Evolutionary conservation across 2,329 filamentous ascomycete genomes (phyloP).

Genomic region (Hymenoscyphus fraxineus): DNA sequence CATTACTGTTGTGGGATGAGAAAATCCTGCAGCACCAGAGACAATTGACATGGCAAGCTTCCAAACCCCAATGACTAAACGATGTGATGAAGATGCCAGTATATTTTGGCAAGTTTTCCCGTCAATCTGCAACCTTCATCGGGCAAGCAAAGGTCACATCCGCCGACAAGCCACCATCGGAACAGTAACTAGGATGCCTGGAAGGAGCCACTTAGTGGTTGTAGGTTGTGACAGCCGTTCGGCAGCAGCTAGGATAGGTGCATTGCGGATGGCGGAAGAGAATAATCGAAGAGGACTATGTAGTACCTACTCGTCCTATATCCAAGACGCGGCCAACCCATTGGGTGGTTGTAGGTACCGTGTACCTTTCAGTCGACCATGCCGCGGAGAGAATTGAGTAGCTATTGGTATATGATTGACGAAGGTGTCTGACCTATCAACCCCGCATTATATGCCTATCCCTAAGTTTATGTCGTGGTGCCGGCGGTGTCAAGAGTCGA

Average conservation of each 20-base stretch:
- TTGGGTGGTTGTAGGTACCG: not conserved
- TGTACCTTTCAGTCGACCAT: not conserved
- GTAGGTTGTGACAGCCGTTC: not conserved
- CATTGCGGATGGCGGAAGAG: not conserved
- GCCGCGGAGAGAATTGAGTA: not conserved
- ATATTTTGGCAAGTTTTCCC: not conserved
- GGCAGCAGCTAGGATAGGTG: slow-evolving; percentile 1
- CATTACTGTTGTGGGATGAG: not conserved
- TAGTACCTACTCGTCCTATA: not conserved
- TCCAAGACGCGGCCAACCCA: not conserved
- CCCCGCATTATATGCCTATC: not conserved
- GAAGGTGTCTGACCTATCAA: not conserved
- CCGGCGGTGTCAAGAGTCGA: not conserved
- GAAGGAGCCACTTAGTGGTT: not conserved
- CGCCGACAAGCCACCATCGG: slow-evolving; percentile 10
- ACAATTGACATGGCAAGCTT: not conserved
- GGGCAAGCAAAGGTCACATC: slow-evolving; percentile 6
- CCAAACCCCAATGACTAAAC: too few species aligned
- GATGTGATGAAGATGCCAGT: not conserved
- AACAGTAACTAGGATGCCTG: not conserved
- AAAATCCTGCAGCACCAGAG: too few species aligned
- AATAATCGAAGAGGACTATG: not conserved
- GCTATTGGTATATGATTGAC: not conserved
- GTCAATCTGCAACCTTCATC: not conserved
- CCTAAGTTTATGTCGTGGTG: not conserved